Evolutionary conservation across 1,284 basidiomycete genomes (phyloP), one percentile per base, ranked within the genome.

Genomic region (Sporisorium sorghi): DNA sequence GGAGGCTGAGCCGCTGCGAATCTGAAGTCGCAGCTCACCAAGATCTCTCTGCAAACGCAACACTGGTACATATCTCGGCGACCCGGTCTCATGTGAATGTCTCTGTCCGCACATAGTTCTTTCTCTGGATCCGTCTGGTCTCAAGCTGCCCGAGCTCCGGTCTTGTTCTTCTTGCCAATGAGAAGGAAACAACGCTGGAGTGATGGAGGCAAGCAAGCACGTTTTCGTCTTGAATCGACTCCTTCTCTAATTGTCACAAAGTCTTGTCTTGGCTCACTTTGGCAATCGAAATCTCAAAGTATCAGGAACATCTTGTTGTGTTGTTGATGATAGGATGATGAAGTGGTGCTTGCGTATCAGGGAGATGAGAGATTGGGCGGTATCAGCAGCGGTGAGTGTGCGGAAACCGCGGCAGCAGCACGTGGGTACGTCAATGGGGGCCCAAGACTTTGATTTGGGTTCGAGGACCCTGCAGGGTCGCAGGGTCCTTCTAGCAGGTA

Each of bases 1-100:
- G 47, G 73, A 75, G 24, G 68, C 68, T n/a, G 73, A 75, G 54
- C 62, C 51, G 26, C 50, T 73, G 42, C 71, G 65, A 40, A 73
- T 73, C 58, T 73, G 35, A 53, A 10, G 12, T 1, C 7, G 4
- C 24, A 40, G 33, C n/a, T 23, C 24, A 8, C 17, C 46, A n/a
- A 19, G 5, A 11, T 19, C 14, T 11, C 10, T 35, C 28, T 19
- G 21, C 35, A 15, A 15, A 37, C n/a, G 28, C 37, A n/a, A 19
- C 11, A 12, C 6, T 47, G 26, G n/a, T 47, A 30, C 17, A 49
- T 44, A 58, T 44, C n/a, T 51, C 28, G 46, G 8, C 46, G 7
- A 1, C 15, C 24, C 32, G 10, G 11, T 30, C 46, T 32, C 26
- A 30, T 30, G 24, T 44, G 1, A 15, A 26, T 44, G 23, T 26